phyloP scores from a whole-genome alignment of 2,329 filamentous ascomycete genomes.

The Didymella lethalis region DNA sequence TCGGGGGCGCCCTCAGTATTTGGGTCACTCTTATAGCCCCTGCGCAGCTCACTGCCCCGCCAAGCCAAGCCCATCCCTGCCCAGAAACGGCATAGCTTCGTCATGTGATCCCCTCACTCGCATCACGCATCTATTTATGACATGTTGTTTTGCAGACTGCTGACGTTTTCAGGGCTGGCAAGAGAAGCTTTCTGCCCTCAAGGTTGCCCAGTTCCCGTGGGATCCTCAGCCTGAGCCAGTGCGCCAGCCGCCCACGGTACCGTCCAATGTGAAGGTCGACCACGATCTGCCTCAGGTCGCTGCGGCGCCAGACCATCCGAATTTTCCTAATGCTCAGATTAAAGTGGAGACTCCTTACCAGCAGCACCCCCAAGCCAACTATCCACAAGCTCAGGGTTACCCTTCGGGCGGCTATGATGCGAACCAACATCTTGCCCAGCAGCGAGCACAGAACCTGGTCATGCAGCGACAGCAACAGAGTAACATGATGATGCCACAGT shows the following conservation, averaged over 20 bases:
- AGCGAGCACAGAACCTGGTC: slow-evolving; percentile 62
- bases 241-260: slow-evolving; percentile 52
- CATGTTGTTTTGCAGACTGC: slow-evolving; percentile 13
- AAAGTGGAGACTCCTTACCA: slow-evolving; percentile 59
- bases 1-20: slow-evolving; percentile 54
- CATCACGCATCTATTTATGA: slow-evolving; percentile 8
- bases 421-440: slow-evolving; percentile 60
- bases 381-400: slow-evolving; percentile 43
- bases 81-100: slow-evolving; percentile 44
- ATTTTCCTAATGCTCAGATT: slow-evolving; percentile 53
- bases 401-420: slow-evolving; percentile 47
- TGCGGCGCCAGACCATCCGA: slow-evolving; percentile 38
- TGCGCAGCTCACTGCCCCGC: slow-evolving; percentile 48
- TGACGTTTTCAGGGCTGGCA: slow-evolving; percentile 80
- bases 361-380: slow-evolving; percentile 37
- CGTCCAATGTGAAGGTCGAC: slow-evolving; percentile 52
- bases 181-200: slow-evolving; percentile 82
- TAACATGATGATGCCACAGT: slow-evolving; percentile 37
- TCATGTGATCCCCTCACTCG: slow-evolving; percentile 44
- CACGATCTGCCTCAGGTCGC: slow-evolving; percentile 43
- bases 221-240: slow-evolving; percentile 74
- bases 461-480: slow-evolving; percentile 45
- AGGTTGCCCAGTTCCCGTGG: slow-evolving; percentile 92
- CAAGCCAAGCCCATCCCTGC: slow-evolving; percentile 46
- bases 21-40: slow-evolving; percentile 59